phyloP scores from a whole-genome alignment of 345 rosid species.

The Turritis glabra region DNA sequence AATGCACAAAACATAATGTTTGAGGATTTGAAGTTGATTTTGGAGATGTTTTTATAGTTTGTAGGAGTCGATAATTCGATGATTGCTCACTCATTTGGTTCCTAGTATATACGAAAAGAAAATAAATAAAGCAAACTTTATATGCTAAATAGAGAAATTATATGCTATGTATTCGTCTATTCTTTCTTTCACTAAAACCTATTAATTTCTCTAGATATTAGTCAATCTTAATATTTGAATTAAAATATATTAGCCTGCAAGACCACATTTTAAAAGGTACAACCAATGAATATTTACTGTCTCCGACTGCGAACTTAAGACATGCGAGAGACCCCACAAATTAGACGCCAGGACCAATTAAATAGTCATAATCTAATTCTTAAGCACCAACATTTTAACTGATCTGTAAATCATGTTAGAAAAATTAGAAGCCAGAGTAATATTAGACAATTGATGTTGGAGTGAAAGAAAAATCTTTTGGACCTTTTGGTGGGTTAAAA shows the following conservation, averaged over 20 bases:
- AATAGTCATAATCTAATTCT: not conserved
- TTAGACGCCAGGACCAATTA: not conserved
- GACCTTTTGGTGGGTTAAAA: no score
- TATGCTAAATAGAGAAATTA: not conserved
- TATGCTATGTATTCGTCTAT: no score
- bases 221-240: not conserved
- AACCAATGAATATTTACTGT: not conserved
- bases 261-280: not conserved
- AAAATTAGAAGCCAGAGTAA: not conserved
- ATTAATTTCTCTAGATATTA: no score
- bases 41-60: no score
- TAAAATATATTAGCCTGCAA: not conserved
- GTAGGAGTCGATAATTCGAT: no score
- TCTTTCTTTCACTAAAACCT: no score
- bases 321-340: no score
- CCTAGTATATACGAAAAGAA: no score
- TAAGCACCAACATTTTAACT: not conserved
- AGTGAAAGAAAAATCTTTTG: constrained; percentile 12
- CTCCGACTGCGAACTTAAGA: not conserved
- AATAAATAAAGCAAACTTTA: no score
- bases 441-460: constrained; percentile 2
- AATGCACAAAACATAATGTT: no score
- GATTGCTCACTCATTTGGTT: no score
- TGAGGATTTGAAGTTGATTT: no score
- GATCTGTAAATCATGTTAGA: not conserved